Evolutionary conservation across 768 basidiomycete species (phyloP), one percentile per base, ranked within the genome.

Genomic region (Agrocybe pediades): DNA sequence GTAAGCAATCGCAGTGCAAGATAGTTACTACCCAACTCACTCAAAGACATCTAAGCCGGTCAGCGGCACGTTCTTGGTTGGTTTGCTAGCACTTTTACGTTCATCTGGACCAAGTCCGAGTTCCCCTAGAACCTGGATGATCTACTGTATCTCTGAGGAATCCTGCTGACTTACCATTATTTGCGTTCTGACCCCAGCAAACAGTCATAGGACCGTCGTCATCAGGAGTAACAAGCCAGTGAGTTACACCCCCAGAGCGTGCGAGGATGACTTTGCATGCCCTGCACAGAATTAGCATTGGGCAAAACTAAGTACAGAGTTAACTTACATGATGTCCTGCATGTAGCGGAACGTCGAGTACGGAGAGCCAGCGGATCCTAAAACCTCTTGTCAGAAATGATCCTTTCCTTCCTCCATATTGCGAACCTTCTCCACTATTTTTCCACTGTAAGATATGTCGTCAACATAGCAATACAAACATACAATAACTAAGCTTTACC

Each of bases 271-370:
- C 83, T 65, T 92, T 92, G 75, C 91, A 96, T 2, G 83, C 86
- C 86, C 87, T 92, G 59, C 23, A 56, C 3, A 36, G 41, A 45
- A 39, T 9, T 52, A 21, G 9, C 17, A 43, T 56, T 17, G 55
- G 30, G 44, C 47, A 53, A 24, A 11, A 49, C 25, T 11, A 51
- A 17, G 20, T 42, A n/a, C 24, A 33, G 3, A 30, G 30, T 29
- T 17, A 25, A 65, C 83, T 30, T 51, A 88, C 93, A 88, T 85
- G 68, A 95, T 85, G 48, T 96, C 95, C 42, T 88, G 90, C 66
- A 96, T 86, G 64, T 81, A 85, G 47, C 91, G 84, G 78, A 95
- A 95, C 1, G 86, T 83, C 0, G 92, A 92, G 67, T 88, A 95
- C 0, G 92, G 92, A 21, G 90, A 92, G 9, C 92, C 92, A 15